Conservation (phyloP, 352 stramenopile species). For the Phytophthora aleatoria region DNA sequence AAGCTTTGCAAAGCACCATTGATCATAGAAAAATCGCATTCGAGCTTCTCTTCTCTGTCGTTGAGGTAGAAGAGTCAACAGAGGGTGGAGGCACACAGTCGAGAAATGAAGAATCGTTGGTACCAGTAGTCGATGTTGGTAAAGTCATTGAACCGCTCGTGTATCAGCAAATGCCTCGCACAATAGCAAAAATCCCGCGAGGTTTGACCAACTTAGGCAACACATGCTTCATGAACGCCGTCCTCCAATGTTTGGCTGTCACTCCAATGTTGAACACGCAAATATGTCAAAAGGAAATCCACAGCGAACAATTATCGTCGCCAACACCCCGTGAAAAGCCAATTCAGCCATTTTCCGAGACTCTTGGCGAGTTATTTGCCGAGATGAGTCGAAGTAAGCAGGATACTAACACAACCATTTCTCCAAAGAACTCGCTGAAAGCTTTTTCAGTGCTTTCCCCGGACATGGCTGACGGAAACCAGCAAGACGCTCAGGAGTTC, state of each 20-base stretch:
- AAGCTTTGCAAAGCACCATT: not conserved
- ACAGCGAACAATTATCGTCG: conserved; percentile 12
- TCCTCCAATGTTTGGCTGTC: conserved; percentile 91
- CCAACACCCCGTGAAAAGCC: conserved; percentile 3
- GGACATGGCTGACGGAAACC: conserved; percentile 90
- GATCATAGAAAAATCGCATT: conserved; percentile 6
- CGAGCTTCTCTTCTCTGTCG: conserved; percentile 17
- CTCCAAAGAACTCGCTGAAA: conserved; percentile 78
- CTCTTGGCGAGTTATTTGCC: too few relatives aligned
- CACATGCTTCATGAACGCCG: conserved; percentile 86
- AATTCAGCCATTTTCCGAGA: not conserved
- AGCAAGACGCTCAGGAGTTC: conserved; percentile 97
- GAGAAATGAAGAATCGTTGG: not conserved
- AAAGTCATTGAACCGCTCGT: not conserved
- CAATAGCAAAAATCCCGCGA: not conserved
- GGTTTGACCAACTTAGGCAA: conserved; percentile 75
- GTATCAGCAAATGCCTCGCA: not conserved
- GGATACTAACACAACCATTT: not conserved
- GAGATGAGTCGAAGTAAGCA: conserved; percentile 31
- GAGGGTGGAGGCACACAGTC: not conserved
- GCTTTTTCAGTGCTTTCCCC: conserved; percentile 77
- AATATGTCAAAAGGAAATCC: conserved; percentile 82
- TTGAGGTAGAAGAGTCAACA: conserved; percentile 1
- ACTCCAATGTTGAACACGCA: conserved; percentile 92
- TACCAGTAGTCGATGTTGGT: not conserved